Base-by-base conservation (phyloP, 176 grass and related monocot species). In the Juncus inflexus region DNA sequence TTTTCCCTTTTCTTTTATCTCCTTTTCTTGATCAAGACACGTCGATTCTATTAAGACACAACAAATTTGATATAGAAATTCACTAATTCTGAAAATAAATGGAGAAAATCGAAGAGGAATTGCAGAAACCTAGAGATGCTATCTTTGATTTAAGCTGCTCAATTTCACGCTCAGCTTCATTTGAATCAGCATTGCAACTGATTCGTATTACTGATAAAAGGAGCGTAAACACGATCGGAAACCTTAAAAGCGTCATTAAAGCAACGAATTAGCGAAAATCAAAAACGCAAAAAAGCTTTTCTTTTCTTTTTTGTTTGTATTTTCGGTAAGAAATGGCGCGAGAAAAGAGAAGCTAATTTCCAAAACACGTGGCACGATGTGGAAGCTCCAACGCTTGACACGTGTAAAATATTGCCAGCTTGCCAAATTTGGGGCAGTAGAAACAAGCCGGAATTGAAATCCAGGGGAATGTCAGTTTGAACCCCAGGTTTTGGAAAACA, bases 131-230 rank as follows among this genome's bases (percentile, higher is more conserved):
- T 74, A 83, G 70, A 3, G 76, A 82, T 41, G 82, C 78, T 10
- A 86, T 55, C 57, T 86, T 86, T 56, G 53, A 71, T 68, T 58
- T 78, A 19, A 85, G 86, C 74, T 52, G 77, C 70, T 85, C 77
- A 37, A 85, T 62, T 47, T 90, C 69, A 3, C 58, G 64, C 9
- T 67, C 54, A 3, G 53, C 37, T 39, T n/a, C 7, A 55, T 35
- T 49, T 4, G 81, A 65, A 53, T 9, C 52, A 15, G 12, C 76
- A 50, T 75, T 59, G 53, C 63, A 41, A 13, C 1, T 63, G 35
- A 2, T 40, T 52, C 3, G 42, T 7, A 49, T 53, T 6, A 61
- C 55, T 72, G 58, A 65, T 55, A 64, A 67, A 15, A 88, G 55
- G 6, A 87, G 10, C 1, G 53, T 6, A 60, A 50, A 61, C 3